Evolutionary conservation across 2,329 filamentous ascomycete species (phyloP).

Genomic region (Tolypocladium tropicale): DNA sequence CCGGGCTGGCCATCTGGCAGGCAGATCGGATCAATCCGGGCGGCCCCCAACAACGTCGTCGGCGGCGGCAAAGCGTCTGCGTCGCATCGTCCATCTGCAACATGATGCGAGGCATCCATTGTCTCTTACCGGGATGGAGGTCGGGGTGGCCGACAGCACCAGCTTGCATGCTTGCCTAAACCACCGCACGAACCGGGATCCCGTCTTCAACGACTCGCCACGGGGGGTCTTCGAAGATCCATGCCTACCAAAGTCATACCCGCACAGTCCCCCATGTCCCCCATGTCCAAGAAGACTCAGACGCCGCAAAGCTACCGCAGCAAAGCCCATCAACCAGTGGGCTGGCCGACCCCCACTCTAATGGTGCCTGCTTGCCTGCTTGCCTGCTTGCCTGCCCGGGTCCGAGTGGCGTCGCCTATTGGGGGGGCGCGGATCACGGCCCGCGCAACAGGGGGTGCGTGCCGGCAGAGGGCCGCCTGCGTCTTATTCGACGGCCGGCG

Average conservation of each 20-base stretch:
- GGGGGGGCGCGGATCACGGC: not conserved
- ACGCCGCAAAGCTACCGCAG: too few relatives aligned
- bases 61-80: not conserved
- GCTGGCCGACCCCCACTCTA: not conserved
- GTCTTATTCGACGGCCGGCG: not conserved
- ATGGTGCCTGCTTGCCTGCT: not conserved
- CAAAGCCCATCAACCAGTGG: not conserved
- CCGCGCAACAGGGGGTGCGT: not conserved
- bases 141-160: not conserved
- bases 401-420: not conserved
- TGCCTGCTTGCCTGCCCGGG: not conserved
- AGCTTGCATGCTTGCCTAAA: too few relatives aligned
- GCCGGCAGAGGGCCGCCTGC: conserved; percentile 2
- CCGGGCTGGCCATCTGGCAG: not conserved
- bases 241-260: too few relatives aligned
- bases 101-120: not conserved
- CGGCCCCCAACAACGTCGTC: not conserved
- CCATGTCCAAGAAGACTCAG: too few relatives aligned
- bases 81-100: not conserved
- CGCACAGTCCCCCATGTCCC: too few relatives aligned
- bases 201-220: too few relatives aligned
- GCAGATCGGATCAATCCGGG: not conserved
- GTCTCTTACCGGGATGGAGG: not conserved
- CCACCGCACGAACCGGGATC: too few relatives aligned
- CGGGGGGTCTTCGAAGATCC: too few relatives aligned